Conservation (phyloP, 352 stramenopile genomes). For the Saprolegnia diclina region DNA sequence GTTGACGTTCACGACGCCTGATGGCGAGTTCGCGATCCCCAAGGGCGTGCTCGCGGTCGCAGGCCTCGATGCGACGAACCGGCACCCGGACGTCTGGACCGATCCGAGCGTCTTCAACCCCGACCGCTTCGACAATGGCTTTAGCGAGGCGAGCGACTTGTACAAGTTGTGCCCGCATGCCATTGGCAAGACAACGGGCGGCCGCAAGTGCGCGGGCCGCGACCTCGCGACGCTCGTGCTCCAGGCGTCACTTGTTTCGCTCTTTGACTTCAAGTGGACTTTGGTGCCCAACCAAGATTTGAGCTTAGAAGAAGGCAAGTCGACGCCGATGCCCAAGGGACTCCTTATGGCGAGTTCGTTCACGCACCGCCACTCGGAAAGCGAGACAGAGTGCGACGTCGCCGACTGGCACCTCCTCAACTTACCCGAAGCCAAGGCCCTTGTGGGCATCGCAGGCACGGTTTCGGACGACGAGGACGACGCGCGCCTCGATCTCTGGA, state of each 20-base stretch:
- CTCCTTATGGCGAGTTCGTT: conserved; percentile 5
- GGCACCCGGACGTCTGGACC: conserved; percentile 16
- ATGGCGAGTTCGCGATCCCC: conserved; percentile 5
- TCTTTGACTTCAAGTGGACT: conserved; percentile 23
- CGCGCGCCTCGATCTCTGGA: conserved; percentile 21
- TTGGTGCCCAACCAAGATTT: conserved; percentile 21
- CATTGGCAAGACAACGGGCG: neutral
- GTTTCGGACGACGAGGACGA: conserved; percentile 14
- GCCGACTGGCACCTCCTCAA: conserved; percentile 13
- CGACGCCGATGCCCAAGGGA: conserved; percentile 11
- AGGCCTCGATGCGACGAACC: conserved; percentile 13
- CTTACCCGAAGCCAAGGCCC: conserved; percentile 18
- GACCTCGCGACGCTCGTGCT: conserved; percentile 2
- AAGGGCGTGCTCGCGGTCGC: conserved; percentile 13
- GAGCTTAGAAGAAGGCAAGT: neutral
- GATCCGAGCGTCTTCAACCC: conserved; percentile 2
- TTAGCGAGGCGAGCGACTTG: neutral
- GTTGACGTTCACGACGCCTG: neutral
- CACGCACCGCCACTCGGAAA: neutral
- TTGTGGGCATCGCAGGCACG: neutral
- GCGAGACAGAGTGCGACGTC: neutral
- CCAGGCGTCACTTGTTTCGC: conserved; percentile 11
- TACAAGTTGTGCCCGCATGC: conserved; percentile 16
- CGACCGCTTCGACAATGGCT: conserved; percentile 10
- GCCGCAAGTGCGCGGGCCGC: conserved; percentile 6